These are phyloP conservation scores for Schrenkiella parvula DNA, from an alignment of 345 rosid genomes.

Conservation along the genomic window DNA sequence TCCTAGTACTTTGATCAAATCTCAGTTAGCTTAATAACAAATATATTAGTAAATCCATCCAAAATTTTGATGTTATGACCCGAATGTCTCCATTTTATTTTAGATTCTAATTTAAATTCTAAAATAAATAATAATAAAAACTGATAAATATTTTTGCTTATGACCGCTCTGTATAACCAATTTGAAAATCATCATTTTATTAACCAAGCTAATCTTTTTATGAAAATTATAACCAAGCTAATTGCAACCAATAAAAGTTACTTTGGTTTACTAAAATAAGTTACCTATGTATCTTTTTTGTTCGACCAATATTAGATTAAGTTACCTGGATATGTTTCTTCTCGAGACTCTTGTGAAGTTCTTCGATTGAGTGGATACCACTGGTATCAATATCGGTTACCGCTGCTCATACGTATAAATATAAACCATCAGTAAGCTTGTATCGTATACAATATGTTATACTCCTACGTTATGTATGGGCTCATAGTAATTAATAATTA, in stretches of 20 bases:
- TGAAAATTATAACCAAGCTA: too few relatives aligned
- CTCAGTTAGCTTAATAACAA: not conserved
- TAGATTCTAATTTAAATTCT: not conserved
- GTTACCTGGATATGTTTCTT: slow-evolving; percentile 57
- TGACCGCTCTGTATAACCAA: not conserved
- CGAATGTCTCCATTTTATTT: not conserved
- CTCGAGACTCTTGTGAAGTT: slow-evolving; percentile 52
- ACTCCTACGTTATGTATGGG: not conserved
- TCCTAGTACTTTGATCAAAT: not conserved
- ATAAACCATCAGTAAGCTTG: not conserved
- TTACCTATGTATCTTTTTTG: too few relatives aligned
- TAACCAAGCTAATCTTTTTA: not conserved
- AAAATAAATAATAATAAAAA: not conserved
- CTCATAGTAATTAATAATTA: not conserved
- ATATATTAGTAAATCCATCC: not conserved
- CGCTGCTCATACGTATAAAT: slow-evolving; percentile 40
- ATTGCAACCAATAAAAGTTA: not conserved
- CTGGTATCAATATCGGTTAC: slow-evolving; percentile 89
- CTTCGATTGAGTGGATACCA: slow-evolving; percentile 77
- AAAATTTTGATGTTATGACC: not conserved
- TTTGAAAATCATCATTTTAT: not conserved
- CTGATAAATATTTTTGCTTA: not conserved
- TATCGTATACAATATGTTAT: not conserved
- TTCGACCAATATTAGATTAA: too few relatives aligned
- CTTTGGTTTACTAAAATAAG: not conserved